A percentile compares a stretch with the other conserved stretches of the same genome.
These are phyloP conservation scores for Mycena vitilis DNA, from an alignment of 768 basidiomycete species.

Conservation along the genomic window DNA sequence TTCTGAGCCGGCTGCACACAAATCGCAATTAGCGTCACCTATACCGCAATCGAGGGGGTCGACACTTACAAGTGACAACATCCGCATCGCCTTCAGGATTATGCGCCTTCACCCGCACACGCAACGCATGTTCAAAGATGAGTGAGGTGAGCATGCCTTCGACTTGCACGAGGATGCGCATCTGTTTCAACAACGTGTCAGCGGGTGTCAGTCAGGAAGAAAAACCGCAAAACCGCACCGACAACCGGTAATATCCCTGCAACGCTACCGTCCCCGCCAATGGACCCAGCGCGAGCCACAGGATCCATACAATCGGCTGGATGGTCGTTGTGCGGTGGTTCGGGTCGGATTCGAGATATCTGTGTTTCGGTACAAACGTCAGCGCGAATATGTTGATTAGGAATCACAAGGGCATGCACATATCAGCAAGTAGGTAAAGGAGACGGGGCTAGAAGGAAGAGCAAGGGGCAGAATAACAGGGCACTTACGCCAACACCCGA, in stretches of 20 bases:
- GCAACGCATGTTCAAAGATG: slow-evolving; percentile 49
- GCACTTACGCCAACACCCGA: slow-evolving; percentile 26
- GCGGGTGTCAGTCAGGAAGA: background rate
- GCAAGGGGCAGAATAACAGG: background rate
- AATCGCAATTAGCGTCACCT: slow-evolving; percentile 4
- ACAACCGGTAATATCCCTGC: slow-evolving; percentile 53
- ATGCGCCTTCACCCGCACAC: slow-evolving; percentile 62
- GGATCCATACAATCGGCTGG: slow-evolving; percentile 65
- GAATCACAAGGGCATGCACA: too few relatives aligned
- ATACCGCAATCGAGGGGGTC: slow-evolving; percentile 15
- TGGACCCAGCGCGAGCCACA: slow-evolving; percentile 51
- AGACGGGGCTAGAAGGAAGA: too few relatives aligned
- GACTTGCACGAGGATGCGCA: slow-evolving; percentile 38
- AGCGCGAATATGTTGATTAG: too few relatives aligned
- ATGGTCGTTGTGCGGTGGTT: slow-evolving; percentile 39
- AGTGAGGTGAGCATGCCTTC: slow-evolving; percentile 41
- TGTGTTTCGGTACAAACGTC: too few relatives aligned
- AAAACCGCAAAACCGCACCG: slow-evolving; percentile 5
- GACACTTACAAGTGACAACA: too few relatives aligned
- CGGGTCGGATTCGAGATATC: slow-evolving; percentile 58
- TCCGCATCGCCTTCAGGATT: slow-evolving; percentile 22
- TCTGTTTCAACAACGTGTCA: too few relatives aligned
- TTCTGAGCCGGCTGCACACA: too few relatives aligned
- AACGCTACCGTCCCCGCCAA: slow-evolving; percentile 47
- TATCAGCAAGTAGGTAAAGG: too few relatives aligned